A percentile compares a stretch with the other conserved stretches of the same genome.
Conservation (phyloP, 768 basidiomycete genomes). For the Dendrothele bispora region DNA sequence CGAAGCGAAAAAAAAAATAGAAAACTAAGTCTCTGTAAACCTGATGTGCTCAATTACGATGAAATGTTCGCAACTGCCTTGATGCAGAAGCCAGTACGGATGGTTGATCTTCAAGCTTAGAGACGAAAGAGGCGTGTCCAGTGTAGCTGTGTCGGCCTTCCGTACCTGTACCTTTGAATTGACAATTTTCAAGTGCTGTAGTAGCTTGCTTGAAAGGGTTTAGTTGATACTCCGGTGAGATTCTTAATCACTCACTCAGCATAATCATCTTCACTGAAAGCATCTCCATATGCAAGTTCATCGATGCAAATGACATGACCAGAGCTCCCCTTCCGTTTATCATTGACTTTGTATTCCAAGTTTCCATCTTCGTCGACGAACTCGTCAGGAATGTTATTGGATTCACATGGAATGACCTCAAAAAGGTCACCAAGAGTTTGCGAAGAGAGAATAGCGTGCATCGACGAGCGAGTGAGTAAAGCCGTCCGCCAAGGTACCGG, state of each 20-base stretch:
- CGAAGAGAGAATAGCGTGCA: conserved; percentile 68
- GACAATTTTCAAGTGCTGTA: conserved; percentile 36
- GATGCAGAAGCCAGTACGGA: conserved; percentile 83
- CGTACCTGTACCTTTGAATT: conserved; percentile 26
- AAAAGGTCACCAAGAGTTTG: conserved; percentile 70
- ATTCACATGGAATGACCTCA: conserved; percentile 58
- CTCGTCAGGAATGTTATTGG: conserved; percentile 52
- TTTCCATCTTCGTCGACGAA: conserved; percentile 29
- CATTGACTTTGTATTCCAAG: conserved; percentile 28
- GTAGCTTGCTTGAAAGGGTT: conserved; percentile 44
- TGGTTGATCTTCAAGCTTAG: conserved; percentile 64
- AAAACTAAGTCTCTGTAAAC: conserved; percentile 37
- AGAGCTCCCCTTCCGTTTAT: conserved; percentile 15
- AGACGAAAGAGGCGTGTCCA: conserved; percentile 49
- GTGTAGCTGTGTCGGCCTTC: conserved; percentile 43
- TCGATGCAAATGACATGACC: conserved; percentile 65
- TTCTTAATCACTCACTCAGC: conserved; percentile 46
- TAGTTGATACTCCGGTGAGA: conserved; percentile 1
- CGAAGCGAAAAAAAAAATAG: conserved; percentile 1
- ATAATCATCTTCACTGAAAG: conserved; percentile 49
- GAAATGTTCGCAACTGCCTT: conserved; percentile 82
- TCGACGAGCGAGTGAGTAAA: conserved; percentile 60
- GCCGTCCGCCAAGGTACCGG: conserved; percentile 62
- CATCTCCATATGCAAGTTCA: conserved; percentile 57
- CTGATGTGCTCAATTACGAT: conserved; percentile 73